Percentiles rank a stretch among this genome's conserved stretches.
Conservation (phyloP, 371 early-diverging fungal species). For the Mortierella sp. region DNA sequence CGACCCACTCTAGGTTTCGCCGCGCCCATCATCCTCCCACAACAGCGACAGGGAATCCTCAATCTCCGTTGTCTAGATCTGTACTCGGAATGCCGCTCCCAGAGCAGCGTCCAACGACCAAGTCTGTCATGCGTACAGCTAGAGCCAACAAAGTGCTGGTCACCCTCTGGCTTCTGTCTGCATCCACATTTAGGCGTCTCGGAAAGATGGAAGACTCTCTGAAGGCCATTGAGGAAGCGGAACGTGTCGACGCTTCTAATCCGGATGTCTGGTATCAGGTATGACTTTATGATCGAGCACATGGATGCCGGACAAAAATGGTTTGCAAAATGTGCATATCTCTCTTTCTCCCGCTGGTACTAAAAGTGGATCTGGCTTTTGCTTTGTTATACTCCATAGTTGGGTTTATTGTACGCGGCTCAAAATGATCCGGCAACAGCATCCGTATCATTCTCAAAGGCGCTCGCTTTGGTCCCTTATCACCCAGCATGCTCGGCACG, state of each 20-base stretch:
- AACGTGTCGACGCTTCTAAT: slow-evolving; percentile 63
- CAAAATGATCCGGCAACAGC: slow-evolving; percentile 59
- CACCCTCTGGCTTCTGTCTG: slow-evolving; percentile 72
- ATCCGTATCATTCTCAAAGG: slow-evolving; percentile 64
- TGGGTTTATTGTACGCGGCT: slow-evolving; percentile 60
- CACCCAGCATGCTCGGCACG: slow-evolving; percentile 59
- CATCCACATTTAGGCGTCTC: slow-evolving; percentile 64
- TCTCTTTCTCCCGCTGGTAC: too few relatives aligned
- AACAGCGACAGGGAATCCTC: background rate
- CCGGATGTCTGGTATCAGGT: slow-evolving; percentile 71
- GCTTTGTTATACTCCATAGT: too few relatives aligned
- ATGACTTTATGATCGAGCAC: background rate
- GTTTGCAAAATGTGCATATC: too few relatives aligned
- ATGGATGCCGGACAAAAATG: too few relatives aligned
- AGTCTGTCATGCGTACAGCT: slow-evolving; percentile 48
- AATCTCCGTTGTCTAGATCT: slow-evolving; percentile 13
- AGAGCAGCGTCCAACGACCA: slow-evolving; percentile 20
- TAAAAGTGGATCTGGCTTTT: too few relatives aligned
- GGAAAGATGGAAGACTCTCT: slow-evolving; percentile 70
- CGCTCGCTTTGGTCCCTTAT: slow-evolving; percentile 58
- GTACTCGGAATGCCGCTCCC: slow-evolving; percentile 22
- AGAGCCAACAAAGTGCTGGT: slow-evolving; percentile 61
- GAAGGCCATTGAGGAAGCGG: slow-evolving; percentile 75
- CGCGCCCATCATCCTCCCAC: slow-evolving; percentile 6
- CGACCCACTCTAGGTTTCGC: slow-evolving; percentile 33